These are phyloP conservation scores for Chlorencoelia australis DNA, from an alignment of 2,329 filamentous ascomycete genomes.

Conservation along the genomic window DNA sequence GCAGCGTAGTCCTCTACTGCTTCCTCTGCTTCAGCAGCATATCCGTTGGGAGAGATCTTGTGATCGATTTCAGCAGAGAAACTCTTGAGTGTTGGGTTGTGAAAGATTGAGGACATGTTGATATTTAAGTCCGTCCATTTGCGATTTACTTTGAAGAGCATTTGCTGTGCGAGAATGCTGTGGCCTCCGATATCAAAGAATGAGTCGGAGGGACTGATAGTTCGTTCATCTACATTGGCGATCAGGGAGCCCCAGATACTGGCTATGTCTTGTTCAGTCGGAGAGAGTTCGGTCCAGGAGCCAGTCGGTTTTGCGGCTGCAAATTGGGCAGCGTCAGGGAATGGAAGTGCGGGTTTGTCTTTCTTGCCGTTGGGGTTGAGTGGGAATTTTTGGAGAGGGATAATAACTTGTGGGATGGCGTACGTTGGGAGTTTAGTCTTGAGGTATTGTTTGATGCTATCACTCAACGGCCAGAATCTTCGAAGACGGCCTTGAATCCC, in stretches of 20 bases:
- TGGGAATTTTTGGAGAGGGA: constrained; percentile 62
- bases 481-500: constrained; percentile 28
- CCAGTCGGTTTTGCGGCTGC: constrained; percentile 41
- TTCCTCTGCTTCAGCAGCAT: constrained; percentile 29
- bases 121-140: constrained; percentile 54
- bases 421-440: constrained; percentile 64
- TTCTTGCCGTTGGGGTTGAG: constrained; percentile 84
- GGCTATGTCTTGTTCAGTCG: constrained; percentile 59
- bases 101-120: constrained; percentile 61
- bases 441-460: constrained; percentile 52
- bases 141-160: constrained; percentile 61
- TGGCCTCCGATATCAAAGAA: constrained; percentile 80
- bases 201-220: constrained; percentile 48
- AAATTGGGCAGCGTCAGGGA: constrained; percentile 64
- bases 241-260: constrained; percentile 66
- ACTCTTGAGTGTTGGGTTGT: constrained; percentile 47
- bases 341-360: constrained; percentile 69
- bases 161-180: constrained; percentile 69
- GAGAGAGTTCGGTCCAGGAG: constrained; percentile 33
- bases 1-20: constrained; percentile 38
- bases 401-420: constrained; percentile 65
- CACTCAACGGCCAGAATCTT: constrained; percentile 36
- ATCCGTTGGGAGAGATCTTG: constrained; percentile 20
- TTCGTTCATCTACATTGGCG: constrained; percentile 53
- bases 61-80: constrained; percentile 44